Base-by-base conservation (phyloP, 2,329 filamentous ascomycete genomes). In the Paraconiothyrium brasiliense region DNA sequence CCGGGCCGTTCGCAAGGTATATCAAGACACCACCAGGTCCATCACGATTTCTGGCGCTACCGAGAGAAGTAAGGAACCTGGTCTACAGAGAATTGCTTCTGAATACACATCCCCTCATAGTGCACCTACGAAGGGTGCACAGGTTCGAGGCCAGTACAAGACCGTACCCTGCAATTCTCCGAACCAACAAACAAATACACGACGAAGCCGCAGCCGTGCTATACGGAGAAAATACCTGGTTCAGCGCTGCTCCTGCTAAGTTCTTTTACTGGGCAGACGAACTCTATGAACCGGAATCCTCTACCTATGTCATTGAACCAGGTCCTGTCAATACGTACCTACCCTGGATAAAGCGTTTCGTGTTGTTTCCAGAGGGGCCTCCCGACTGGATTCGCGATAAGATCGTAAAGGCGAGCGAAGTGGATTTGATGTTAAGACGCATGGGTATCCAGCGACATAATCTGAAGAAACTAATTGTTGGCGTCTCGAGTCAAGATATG, bases 141-240 rank as follows among this genome's bases (percentile, higher is more conserved):
- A 41, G 46, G 16, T 60, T 46, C 30, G 52, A 57, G 39, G 47
- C 34, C 9, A 24, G 43, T n/a, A 57, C 22, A 39, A 51, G n/a
- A 44, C 54, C 54, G 3, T 54, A 57, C 39, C 54, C 54, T 20
- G 59, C 54, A n/a, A 57, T 61, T 41, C 49, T 61, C 9, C 32
- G 39, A n/a, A 54, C 47, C 24, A 61, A 58, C 39, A 57, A 52
- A 37, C 54, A 61, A n/a, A 49, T 61, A 22, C 59, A 61, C 49
- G 49, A 52, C 34, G 59, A 61, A 54, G 59, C 59, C n/a, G 59
- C 54, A 27, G 54, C 54, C 11, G 27, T 57, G 16, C 24, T 61
- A 4, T 61, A 61, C 32, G 49, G 59, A 16, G 54, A 57, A 30
- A 61, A 61, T 14, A 61, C 59, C 30, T 61, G 52, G 52, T 55